phyloP scores from a whole-genome alignment of 306 rosid genomes.

The Cucumis melo region DNA sequence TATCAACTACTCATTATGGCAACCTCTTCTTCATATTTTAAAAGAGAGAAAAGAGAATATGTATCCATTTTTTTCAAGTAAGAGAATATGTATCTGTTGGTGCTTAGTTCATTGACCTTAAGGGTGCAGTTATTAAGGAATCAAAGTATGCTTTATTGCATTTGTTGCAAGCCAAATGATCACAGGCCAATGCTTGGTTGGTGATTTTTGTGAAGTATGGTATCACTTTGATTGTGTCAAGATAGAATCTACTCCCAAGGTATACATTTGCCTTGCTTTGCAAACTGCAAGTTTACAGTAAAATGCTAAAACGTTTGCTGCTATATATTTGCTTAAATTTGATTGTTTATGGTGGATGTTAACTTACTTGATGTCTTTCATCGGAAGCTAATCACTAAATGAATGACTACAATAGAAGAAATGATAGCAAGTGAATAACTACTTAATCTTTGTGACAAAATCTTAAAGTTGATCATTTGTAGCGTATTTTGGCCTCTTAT shows the following conservation, averaged over 20 bases:
- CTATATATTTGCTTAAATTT: no score
- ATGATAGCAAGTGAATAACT: no score
- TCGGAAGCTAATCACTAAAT: no score
- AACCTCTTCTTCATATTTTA: background rate
- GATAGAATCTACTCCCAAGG: conserved; percentile 30
- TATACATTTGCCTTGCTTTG: conserved; percentile 88
- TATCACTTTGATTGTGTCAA: conserved; percentile 90
- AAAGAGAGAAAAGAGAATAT: background rate
- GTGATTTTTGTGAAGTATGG: conserved; percentile 81
- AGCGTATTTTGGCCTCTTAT: no score
- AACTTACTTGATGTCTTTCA: no score
- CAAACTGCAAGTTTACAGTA: conserved; percentile 29
- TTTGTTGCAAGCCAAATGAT: conserved; percentile 78
- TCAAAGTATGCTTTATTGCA: conserved; percentile 84
- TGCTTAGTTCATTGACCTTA: background rate
- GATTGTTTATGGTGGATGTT: no score
- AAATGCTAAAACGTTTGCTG: background rate
- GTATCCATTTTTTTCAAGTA: background rate
- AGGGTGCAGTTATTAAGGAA: conserved; percentile 56
- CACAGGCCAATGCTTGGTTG: conserved; percentile 73
- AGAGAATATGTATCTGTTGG: background rate
- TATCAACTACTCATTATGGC: conserved; percentile 14
- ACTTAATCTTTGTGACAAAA: no score
- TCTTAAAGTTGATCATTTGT: no score
- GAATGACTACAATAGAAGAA: no score